Percentiles rank a stretch among this genome's conserved stretches.
These are phyloP conservation scores for Papilionanthe hybrid DNA, from an alignment of 116 monocot species.

Conservation along the genomic window DNA sequence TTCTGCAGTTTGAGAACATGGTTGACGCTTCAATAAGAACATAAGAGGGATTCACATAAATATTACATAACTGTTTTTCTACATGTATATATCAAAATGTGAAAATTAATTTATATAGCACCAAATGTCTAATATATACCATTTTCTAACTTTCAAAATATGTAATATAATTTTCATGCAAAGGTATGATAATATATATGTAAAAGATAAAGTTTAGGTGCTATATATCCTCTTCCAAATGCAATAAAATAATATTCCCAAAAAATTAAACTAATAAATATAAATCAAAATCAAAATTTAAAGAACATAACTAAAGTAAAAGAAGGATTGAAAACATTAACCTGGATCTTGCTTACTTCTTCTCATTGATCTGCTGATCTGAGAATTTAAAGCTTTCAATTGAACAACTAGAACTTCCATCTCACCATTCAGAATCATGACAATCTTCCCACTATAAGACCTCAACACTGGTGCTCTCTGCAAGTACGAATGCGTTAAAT, in stretches of 20 bases:
- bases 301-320: neutral
- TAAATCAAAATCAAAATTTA: neutral
- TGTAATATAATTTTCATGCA: too few relatives aligned
- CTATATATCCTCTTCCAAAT: neutral
- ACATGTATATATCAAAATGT: too few relatives aligned
- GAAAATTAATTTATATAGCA: too few relatives aligned
- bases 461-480: conserved; percentile 22
- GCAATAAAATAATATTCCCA: neutral
- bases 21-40: too few relatives aligned
- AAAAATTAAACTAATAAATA: neutral
- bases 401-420: conserved; percentile 50
- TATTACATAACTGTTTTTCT: too few relatives aligned
- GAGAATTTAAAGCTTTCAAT: conserved; percentile 29
- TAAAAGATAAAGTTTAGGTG: too few relatives aligned
- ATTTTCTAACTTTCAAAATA: too few relatives aligned
- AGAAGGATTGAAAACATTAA: neutral
- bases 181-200: too few relatives aligned
- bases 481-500: conserved; percentile 5
- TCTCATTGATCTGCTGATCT: neutral
- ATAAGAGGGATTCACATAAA: too few relatives aligned
- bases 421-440: conserved; percentile 73
- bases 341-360: neutral
- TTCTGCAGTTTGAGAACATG: too few relatives aligned
- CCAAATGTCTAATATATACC: too few relatives aligned
- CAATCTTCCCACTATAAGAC: conserved; percentile 38